Conservation (phyloP, 805 yeast genomes). For the Kazachstania bromeliacearum region DNA sequence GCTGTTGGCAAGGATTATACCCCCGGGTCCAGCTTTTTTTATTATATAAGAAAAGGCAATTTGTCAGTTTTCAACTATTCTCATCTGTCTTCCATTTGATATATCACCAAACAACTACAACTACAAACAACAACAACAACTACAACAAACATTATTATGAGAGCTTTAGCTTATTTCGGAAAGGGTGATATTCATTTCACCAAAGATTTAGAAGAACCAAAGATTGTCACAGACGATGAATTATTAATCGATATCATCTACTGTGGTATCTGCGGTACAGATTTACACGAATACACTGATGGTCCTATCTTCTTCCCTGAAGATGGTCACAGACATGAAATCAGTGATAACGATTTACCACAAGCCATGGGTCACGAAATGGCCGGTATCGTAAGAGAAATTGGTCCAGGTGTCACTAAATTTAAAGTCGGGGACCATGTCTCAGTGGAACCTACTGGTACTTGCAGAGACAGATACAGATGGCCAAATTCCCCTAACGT, state of each 20-base stretch:
- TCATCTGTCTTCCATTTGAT: no score
- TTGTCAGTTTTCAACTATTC: no score
- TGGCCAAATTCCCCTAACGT: slow-evolving; percentile 30
- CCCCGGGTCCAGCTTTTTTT: no score
- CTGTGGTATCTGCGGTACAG: slow-evolving; percentile 61
- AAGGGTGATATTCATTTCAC: slow-evolving; percentile 37
- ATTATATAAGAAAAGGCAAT: no score
- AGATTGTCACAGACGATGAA: slow-evolving; percentile 31
- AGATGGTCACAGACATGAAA: slow-evolving; percentile 30
- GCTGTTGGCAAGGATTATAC: no score
- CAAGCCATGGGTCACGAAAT: slow-evolving; percentile 48
- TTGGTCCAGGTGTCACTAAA: slow-evolving; percentile 38
- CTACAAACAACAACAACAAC: slow-evolving; percentile 1
- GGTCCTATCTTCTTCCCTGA: slow-evolving; percentile 52
- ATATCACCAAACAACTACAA: no score
- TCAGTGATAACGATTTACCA: slow-evolving; percentile 34
- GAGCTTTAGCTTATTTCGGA: slow-evolving; percentile 41
- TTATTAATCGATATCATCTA: slow-evolving; percentile 38
- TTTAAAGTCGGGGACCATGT: slow-evolving; percentile 48
- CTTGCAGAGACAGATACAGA: slow-evolving; percentile 41
- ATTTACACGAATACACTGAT: slow-evolving; percentile 46
- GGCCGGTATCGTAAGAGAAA: slow-evolving; percentile 36
- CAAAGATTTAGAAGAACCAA: slow-evolving; percentile 29
- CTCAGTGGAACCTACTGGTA: slow-evolving; percentile 53
- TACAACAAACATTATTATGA: slow-evolving; percentile 28